Evolutionary conservation across 2,329 filamentous ascomycete genomes (phyloP), one percentile per base, ranked within the genome.

Genomic region (Cercospora zeae-maydis): DNA sequence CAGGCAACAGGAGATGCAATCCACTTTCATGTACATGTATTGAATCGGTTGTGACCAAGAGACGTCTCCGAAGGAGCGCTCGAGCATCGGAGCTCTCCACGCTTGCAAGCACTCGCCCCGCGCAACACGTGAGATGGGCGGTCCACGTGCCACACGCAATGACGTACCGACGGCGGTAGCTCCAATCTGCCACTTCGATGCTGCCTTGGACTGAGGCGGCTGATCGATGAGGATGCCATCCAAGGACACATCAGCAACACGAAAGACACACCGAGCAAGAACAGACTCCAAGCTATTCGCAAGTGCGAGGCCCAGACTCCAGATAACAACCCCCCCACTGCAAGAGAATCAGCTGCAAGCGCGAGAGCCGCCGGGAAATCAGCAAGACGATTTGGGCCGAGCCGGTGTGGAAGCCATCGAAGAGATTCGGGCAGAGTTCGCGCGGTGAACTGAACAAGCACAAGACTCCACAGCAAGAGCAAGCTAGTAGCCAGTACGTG

Each of bases 401-500:
- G 54, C 37, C n/a, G 19, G 36, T n/a, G 54, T 11, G 7, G 33
- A 59, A 45, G 30, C 56, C 45, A 53, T 59, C 13, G 24, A 58
- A 27, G 55, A 63, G 24, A 59, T 16, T 27, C 42, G 21, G 37
- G 36, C 16, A 13, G 21, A 63, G 16, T 27, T 39, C 8, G 14
- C 56, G 16, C 19, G 33, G n/a, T 51, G 55, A 51, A 24, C 16
- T 49, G n/a, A 45, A 34, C 14, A 34, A 34, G 27, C 30, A 31
- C 16, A 19, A 19, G 30, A 13, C 31, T 21, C n/a, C 9, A 10
- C 10, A 16, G 13, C 24, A n/a, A 5, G 27, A 53, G 49, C 49
- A 53, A 53, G 49, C n/a, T 14, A 53, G 42, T 33, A 52, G 31
- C 19, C 47, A 58, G 58, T 33, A 69, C 14, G 42, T 49, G 42